These are phyloP conservation scores for Entonaema liquescens DNA, from an alignment of 495 filamentous ascomycete genomes.

Conservation along the genomic window DNA sequence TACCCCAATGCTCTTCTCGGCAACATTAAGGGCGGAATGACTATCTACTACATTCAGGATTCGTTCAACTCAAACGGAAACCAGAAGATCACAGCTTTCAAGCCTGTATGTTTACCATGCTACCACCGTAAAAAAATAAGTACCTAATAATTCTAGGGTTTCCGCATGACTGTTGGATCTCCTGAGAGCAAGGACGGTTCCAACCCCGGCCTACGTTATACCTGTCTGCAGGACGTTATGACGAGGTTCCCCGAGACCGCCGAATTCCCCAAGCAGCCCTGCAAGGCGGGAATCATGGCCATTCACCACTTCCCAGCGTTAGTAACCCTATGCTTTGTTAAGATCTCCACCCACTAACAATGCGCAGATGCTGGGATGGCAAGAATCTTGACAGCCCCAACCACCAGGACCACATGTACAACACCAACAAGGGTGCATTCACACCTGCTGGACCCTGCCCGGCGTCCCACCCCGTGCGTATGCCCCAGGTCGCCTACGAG, in stretches of 20 bases:
- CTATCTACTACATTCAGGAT: constrained; percentile 53
- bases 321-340: constrained; percentile 24
- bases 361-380: constrained; percentile 55
- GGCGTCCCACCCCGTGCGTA: constrained; percentile 49
- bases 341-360: constrained; percentile 12
- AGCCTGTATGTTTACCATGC: constrained; percentile 49
- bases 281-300: constrained; percentile 49
- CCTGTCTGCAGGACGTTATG: constrained; percentile 48
- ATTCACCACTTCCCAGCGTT: constrained; percentile 52
- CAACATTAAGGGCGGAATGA: constrained; percentile 52
- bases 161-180: constrained; percentile 53
- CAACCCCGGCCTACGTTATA: constrained; percentile 46
- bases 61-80: constrained; percentile 51
- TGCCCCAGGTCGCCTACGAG: constrained; percentile 53
- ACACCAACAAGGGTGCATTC: constrained; percentile 45
- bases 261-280: constrained; percentile 42
- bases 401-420: constrained; percentile 55
- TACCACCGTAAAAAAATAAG: too few relatives aligned
- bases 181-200: constrained; percentile 42
- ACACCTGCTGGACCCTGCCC: constrained; percentile 47
- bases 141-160: constrained; percentile 45
- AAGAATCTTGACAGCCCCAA: constrained; percentile 58
- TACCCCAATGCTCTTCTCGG: constrained; percentile 51
- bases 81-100: constrained; percentile 54
- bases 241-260: constrained; percentile 47